A percentile compares a stretch with the other conserved stretches of the same genome.
Conservation (phyloP, 2,329 filamentous ascomycete species). For the Coniella vitis region DNA sequence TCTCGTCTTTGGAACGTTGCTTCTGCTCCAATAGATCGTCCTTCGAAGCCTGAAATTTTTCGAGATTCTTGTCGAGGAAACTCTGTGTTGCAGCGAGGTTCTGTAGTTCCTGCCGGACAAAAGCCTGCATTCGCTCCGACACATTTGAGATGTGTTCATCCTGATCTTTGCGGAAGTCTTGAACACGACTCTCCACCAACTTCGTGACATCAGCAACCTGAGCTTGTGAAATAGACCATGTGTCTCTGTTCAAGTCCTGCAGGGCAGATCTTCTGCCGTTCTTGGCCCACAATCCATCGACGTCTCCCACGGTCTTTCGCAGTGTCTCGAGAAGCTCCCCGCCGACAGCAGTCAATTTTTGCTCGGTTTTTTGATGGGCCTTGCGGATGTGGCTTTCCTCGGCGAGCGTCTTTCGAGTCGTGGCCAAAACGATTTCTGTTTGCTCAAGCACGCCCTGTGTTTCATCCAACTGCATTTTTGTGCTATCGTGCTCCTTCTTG, state of each 20-base stretch:
- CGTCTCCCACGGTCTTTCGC: constrained; percentile 69
- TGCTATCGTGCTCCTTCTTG: constrained; percentile 84
- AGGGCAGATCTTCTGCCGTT: constrained; percentile 79
- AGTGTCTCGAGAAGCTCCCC: constrained; percentile 72
- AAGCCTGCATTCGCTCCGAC: constrained; percentile 65
- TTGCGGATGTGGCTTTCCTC: constrained; percentile 76
- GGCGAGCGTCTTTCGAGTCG: constrained; percentile 67
- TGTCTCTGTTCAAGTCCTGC: constrained; percentile 68
- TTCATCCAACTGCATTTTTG: constrained; percentile 63
- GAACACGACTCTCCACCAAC: constrained; percentile 69
- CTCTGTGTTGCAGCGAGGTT: constrained; percentile 64
- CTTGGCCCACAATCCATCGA: constrained; percentile 78
- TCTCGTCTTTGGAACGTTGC: constrained; percentile 66
- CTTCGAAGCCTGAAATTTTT: constrained; percentile 61
- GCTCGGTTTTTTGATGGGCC: constrained; percentile 81
- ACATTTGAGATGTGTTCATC: constrained; percentile 61
- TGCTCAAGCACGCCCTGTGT: constrained; percentile 79
- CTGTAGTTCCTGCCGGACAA: constrained; percentile 67
- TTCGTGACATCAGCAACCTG: constrained; percentile 72
- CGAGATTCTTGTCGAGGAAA: constrained; percentile 63
- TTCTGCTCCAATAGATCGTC: constrained; percentile 62
- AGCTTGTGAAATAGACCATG: constrained; percentile 70
- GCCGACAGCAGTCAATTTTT: constrained; percentile 66
- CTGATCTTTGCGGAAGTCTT: constrained; percentile 66
- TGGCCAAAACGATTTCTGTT: constrained; percentile 74